Conservation (phyloP, 2,329 filamentous ascomycete species). For the Graphilbum ipis-grandicollis region DNA sequence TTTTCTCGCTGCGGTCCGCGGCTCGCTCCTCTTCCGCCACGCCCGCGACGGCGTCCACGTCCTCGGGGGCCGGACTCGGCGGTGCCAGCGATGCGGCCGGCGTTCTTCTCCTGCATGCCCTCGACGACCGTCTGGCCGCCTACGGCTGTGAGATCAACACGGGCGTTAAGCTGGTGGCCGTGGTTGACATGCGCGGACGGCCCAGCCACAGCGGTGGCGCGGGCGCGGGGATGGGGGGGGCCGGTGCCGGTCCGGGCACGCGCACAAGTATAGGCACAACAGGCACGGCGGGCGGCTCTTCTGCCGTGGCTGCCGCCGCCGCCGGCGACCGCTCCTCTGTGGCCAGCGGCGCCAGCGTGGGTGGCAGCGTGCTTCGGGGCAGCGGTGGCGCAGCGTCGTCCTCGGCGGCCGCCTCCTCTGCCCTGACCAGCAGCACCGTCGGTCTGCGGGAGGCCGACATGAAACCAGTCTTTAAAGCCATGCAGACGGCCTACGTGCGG, state of each 20-base stretch:
- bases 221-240: background rate
- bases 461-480: conserved; percentile 68
- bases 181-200: conserved; percentile 78
- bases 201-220: conserved; percentile 13
- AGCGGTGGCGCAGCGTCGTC: background rate
- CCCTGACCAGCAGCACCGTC: conserved; percentile 14
- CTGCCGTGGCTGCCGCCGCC: too few relatives aligned
- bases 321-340: conserved; percentile 27
- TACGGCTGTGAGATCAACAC: conserved; percentile 98
- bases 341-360: conserved; percentile 12
- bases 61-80: conserved; percentile 30
- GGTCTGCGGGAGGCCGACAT: conserved; percentile 76
- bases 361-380: too few relatives aligned
- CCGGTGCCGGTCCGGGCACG: background rate
- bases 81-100: conserved; percentile 38
- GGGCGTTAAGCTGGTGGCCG: conserved; percentile 73
- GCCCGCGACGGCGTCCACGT: conserved; percentile 3
- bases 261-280: background rate
- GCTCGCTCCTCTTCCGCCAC: conserved; percentile 11
- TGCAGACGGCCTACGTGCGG: conserved; percentile 83
- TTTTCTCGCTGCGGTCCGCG: conserved; percentile 71
- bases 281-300: background rate
- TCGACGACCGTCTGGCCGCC: conserved; percentile 82
- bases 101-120: conserved; percentile 75
- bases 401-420: background rate